Base-by-base conservation (phyloP, 768 basidiomycete species). In the Suillus hirtellus region DNA sequence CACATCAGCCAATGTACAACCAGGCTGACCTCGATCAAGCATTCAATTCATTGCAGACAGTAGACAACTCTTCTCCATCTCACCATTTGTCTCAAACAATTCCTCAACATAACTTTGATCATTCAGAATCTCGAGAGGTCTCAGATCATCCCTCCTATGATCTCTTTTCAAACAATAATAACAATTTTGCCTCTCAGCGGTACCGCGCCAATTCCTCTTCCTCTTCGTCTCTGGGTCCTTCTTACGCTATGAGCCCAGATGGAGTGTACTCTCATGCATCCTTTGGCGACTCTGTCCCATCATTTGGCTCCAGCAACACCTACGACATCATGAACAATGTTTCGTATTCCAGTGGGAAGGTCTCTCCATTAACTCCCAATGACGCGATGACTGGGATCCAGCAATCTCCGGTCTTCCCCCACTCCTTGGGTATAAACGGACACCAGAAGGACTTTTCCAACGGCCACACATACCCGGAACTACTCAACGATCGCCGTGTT, bases 131-230 rank as follows among this genome's bases (percentile, higher is more conserved):
- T 59, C 80, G 56, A 58, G 87, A 83, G 68, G 76, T 79, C 66
- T 66, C 80, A 58, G 88, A 90, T 68, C 86, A 88, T 64, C 69
- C 82, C 14, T 75, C 77, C 65, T 92, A 90, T 75, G 85, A 89
- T 73, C 74, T 92, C 59, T 90, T 90, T 75, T 79, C 83, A 62
- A 80, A 78, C 72, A 78, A 81, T 54, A 72, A 76, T 46, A 58
- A 68, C 66, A 76, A 84, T 8, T 86, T 86, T 71, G 74, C 77
- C 58, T 82, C 84, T 52, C 80, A 84, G 63, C 86, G 89, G 69
- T 90, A 90, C 77, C 85, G 88, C 64, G 80, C 86, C 50, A 89
- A 89, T 78, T 86, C 87, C 38, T 87, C 89, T 59, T 89, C 89
- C 0, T 86, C 87, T 27, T 86, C 88, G 8, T 88, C 87, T n/a